Percentiles rank a stretch among this genome's conserved stretches.
These are phyloP conservation scores for Powellomyces hirtus DNA, from an alignment of 192 early-diverging fungal genomes.

Conservation along the genomic window DNA sequence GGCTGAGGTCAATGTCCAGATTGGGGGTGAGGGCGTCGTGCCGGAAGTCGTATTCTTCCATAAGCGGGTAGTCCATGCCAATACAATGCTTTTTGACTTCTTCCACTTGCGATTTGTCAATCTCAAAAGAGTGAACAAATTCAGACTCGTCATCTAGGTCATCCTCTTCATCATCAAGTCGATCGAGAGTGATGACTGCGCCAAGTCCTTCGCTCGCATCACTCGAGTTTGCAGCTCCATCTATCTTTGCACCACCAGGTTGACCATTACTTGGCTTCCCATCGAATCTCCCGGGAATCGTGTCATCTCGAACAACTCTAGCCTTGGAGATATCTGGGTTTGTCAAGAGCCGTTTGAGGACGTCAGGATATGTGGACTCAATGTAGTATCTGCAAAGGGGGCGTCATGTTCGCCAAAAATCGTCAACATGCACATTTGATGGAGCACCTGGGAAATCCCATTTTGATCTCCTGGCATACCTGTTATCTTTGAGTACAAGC, in stretches of 20 bases:
- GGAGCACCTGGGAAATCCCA: too few species aligned
- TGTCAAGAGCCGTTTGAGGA: conserved; percentile 77
- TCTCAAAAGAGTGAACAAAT: conserved; percentile 53
- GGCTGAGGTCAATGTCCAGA: conserved; percentile 86
- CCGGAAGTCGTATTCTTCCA: conserved; percentile 97
- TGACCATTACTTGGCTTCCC: not conserved
- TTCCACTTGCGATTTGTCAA: conserved; percentile 44
- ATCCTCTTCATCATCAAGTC: conserved; percentile 55
- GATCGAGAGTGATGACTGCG: conserved; percentile 54
- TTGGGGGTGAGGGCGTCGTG: conserved; percentile 74
- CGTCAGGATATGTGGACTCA: conserved; percentile 89
- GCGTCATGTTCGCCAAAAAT: not conserved
- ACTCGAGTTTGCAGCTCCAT: not conserved
- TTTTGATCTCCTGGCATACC: conserved; percentile 41
- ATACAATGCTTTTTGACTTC: conserved; percentile 90
- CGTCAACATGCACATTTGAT: not conserved
- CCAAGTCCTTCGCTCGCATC: conserved; percentile 35
- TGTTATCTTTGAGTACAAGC: conserved; percentile 90
- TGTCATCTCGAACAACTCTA: conserved; percentile 50
- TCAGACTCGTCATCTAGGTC: conserved; percentile 44
- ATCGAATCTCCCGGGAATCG: not conserved
- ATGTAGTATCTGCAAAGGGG: conserved; percentile 70
- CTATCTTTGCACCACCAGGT: not conserved
- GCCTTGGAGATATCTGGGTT: conserved; percentile 73
- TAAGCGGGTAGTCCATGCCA: conserved; percentile 89